These are phyloP conservation scores for Coniella vitis DNA, from an alignment of 2,329 filamentous ascomycete species.

Conservation along the genomic window DNA sequence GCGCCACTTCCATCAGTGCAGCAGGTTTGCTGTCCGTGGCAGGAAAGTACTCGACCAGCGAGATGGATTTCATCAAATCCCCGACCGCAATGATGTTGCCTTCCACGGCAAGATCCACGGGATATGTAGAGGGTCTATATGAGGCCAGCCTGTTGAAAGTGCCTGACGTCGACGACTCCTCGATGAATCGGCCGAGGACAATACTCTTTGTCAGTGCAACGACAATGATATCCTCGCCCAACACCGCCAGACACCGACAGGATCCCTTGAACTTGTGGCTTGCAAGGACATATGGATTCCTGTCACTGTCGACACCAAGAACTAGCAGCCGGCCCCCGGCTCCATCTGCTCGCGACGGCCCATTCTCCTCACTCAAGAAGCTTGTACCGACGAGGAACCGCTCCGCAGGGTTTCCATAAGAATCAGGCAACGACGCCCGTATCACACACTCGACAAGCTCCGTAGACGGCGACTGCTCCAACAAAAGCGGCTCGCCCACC, in stretches of 20 bases:
- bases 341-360: slow-evolving; percentile 28
- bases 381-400: slow-evolving; percentile 89
- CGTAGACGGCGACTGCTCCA: slow-evolving; percentile 41
- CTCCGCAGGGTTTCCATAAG: slow-evolving; percentile 53
- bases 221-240: slow-evolving; percentile 71
- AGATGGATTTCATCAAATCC: slow-evolving; percentile 90
- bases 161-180: slow-evolving; percentile 48
- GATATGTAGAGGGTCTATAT: slow-evolving; percentile 77
- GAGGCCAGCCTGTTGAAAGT: slow-evolving; percentile 64
- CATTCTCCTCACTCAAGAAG: slow-evolving; percentile 58
- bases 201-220: slow-evolving; percentile 88
- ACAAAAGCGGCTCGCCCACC: slow-evolving; percentile 59
- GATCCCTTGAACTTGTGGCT: slow-evolving; percentile 68
- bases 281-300: slow-evolving; percentile 64
- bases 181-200: slow-evolving; percentile 48
- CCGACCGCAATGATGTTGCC: slow-evolving; percentile 74
- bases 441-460: slow-evolving; percentile 85
- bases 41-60: slow-evolving; percentile 64
- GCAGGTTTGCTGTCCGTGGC: slow-evolving; percentile 51
- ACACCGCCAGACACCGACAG: slow-evolving; percentile 70
- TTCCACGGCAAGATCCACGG: slow-evolving; percentile 70
- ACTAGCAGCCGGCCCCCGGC: slow-evolving; percentile 75
- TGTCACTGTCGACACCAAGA: slow-evolving; percentile 71
- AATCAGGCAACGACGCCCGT: slow-evolving; percentile 61
- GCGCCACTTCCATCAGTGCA: slow-evolving; percentile 64